These are phyloP conservation scores for Artemisia tridentata DNA, from an alignment of 129 eudicot species.

Conservation along the genomic window DNA sequence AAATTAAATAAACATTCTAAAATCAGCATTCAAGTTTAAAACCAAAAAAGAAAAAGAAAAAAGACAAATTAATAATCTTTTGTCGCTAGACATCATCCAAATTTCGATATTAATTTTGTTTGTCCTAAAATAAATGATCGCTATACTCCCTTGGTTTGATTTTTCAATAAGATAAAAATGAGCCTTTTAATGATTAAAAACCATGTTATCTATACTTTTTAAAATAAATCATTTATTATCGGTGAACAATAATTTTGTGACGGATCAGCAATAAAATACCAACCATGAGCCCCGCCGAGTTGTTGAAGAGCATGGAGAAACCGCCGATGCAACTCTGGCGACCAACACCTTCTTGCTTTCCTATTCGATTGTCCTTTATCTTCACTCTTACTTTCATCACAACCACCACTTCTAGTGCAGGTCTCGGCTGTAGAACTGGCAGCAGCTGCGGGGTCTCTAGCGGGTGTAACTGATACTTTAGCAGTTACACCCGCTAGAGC, in stretches of 20 bases:
- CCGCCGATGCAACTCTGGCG: constrained; percentile 81
- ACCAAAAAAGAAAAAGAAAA: no score
- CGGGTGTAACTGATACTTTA: constrained; percentile 9
- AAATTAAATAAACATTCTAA: neutral
- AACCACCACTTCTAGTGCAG: constrained; percentile 47
- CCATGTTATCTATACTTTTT: no score
- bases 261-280: constrained; percentile 19
- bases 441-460: constrained; percentile 46
- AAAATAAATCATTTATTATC: neutral
- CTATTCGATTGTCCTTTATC: constrained; percentile 66
- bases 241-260: neutral
- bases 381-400: constrained; percentile 44
- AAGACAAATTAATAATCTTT: no score
- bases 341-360: constrained; percentile 87
- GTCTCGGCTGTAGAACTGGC: constrained; percentile 70
- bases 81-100: no score
- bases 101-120: no score
- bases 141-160: no score
- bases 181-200: no score
- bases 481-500: constrained; percentile 25
- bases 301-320: constrained; percentile 87
- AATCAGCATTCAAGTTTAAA: neutral
- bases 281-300: constrained; percentile 97
- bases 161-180: neutral
- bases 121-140: no score